Base-by-base conservation (phyloP, 768 basidiomycete species). In the Kwoniella heveanensis region DNA sequence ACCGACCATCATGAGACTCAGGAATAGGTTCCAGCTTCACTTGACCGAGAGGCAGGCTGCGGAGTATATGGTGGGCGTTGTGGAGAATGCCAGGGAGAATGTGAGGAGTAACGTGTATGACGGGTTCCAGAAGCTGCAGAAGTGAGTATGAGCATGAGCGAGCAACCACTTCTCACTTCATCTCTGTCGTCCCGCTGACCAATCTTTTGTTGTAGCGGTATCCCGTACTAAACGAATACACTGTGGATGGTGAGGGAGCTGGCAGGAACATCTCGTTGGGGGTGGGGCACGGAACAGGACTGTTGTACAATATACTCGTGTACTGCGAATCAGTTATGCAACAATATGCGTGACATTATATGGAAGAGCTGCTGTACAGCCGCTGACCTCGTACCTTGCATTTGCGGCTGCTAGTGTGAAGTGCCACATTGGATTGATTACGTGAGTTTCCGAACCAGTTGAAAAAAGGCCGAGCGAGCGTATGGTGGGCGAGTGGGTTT, bases 31-130 rank as follows among this genome's bases (percentile, higher is more conserved):
- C 82, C 88, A 86, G 46, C 83, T 90, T 30, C 85, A 87, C 24
- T 77, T 95, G 57, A 88, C 86, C 59, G 96, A 99, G 74, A 85
- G 90, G 50, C 89, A 91, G 64, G 96, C 95, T 10, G 95, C 94
- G 0, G 91, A 95, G 48, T 94, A 85, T 80, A 97, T 98, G 93
- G 85, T 90, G 84, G 83, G 86, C 17, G 83, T 91, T 39, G 87
- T 97, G 52, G 86, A 86, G 65, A 94, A 98, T 74, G 96, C 96
- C 0, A 90, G 94, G 73, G 94, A 97, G 82, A 98, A 98, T 77
- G 85, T 92, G 60, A 84, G 95, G 70, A 92, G 90, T 74, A 92
- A 90, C 7, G 90, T 90, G 0, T 98, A 99, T 73, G 96, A 98
- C 74, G 91, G 93, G 75, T 99, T 95, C 83, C 93, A 96, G 81